Base-by-base conservation (phyloP, 2,329 filamentous ascomycete genomes). In the Piedraia hortae region DNA sequence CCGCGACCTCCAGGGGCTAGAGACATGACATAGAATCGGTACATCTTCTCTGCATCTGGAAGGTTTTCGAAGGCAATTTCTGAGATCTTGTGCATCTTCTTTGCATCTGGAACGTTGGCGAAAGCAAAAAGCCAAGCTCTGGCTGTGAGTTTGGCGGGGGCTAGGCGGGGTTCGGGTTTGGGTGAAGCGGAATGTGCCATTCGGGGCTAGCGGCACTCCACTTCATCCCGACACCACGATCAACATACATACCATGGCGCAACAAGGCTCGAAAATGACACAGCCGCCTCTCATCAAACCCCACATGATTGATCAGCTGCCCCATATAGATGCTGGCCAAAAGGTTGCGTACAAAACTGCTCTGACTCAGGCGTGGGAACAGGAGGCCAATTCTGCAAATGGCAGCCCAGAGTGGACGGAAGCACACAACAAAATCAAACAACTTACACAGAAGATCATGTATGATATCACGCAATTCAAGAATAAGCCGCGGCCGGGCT, bases 1-100 rank as follows among this genome's bases (percentile, higher is more conserved):
- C 28, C 56, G 54, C 34, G 65, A 71, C 39, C 48, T 72, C n/a
- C 63, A 62, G 10, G 62, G 62, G 0, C 37, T 68, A 17, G 42
- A 62, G 35, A 44, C 57, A 28, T 60, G 43, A 54, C n/a, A n/a
- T n/a, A n/a, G n/a, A n/a, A n/a, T n/a, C n/a, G n/a, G n/a, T n/a
- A n/a, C n/a, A n/a, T n/a, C n/a, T n/a, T n/a, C n/a, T n/a, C n/a
- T n/a, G n/a, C n/a, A n/a, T n/a, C n/a, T n/a, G n/a, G n/a, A n/a
- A n/a, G n/a, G n/a, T n/a, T n/a, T n/a, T n/a, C n/a, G n/a, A n/a
- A n/a, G n/a, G n/a, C n/a, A n/a, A n/a, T n/a, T n/a, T n/a, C n/a
- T n/a, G n/a, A n/a, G n/a, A n/a, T n/a, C n/a, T n/a, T n/a, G n/a
- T n/a, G n/a, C n/a, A n/a, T n/a, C n/a, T n/a, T n/a, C n/a, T n/a